These are phyloP conservation scores for Melanogaster broomeanus DNA, from an alignment of 768 basidiomycete species.

Conservation along the genomic window DNA sequence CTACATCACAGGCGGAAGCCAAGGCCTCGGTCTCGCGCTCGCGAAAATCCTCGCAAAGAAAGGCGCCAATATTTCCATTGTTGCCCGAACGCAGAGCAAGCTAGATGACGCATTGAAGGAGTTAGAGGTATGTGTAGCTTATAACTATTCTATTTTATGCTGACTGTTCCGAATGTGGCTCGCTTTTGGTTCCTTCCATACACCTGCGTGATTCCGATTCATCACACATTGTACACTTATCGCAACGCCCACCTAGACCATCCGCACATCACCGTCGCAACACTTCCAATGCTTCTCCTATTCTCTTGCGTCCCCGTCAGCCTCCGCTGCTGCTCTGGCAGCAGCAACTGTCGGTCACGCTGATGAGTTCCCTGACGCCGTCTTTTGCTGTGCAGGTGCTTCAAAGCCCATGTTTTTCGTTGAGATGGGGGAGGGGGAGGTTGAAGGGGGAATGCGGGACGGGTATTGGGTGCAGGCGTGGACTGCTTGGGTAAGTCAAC, in stretches of 20 bases:
- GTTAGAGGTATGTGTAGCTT: constrained; percentile 58
- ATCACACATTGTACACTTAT: neutral
- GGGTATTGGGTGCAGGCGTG: constrained; percentile 44
- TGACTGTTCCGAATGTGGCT: neutral
- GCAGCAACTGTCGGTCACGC: constrained; percentile 55
- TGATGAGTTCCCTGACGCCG: constrained; percentile 67
- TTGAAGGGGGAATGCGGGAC: constrained; percentile 45
- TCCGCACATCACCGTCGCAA: constrained; percentile 58
- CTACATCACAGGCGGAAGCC: constrained; percentile 83
- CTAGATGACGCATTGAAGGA: constrained; percentile 59
- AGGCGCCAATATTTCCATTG: constrained; percentile 85
- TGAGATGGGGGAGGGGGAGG: constrained; percentile 60
- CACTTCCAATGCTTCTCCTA: constrained; percentile 66
- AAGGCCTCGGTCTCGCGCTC: constrained; percentile 77
- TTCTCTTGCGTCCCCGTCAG: constrained; percentile 52
- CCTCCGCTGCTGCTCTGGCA: constrained; percentile 62
- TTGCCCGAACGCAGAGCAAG: constrained; percentile 71
- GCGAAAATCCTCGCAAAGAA: constrained; percentile 62
- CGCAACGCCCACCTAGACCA: constrained; percentile 37
- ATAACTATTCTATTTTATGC: neutral
- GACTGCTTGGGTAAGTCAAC: constrained; percentile 44
- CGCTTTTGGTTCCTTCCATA: neutral
- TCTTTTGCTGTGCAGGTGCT: constrained; percentile 80
- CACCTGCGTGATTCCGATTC: neutral
- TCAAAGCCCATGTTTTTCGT: constrained; percentile 73